Evolutionary conservation across 495 filamentous ascomycete genomes (phyloP), one percentile per base, ranked within the genome.

Genomic region (Aspergillus kassunensis): DNA sequence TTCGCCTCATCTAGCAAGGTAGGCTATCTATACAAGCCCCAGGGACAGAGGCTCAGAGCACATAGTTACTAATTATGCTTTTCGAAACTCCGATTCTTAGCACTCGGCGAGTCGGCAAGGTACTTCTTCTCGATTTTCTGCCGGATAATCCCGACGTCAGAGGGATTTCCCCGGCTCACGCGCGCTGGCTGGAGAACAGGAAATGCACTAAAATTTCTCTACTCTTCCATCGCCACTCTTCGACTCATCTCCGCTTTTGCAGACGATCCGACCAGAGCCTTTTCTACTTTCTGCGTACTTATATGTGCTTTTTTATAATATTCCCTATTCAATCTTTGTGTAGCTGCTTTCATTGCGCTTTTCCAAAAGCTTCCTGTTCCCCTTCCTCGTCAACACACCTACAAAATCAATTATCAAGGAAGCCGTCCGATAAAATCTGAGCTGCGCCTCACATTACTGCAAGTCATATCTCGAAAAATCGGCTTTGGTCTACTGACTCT

Each of bases 41-140:
- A n/a, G n/a, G n/a, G n/a, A n/a, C n/a, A n/a, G n/a, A n/a, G n/a
- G n/a, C n/a, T n/a, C n/a, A n/a, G n/a, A n/a, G n/a, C n/a, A n/a
- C n/a, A n/a, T n/a, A n/a, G n/a, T 96, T 46, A 69, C 34, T 37
- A 37, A 37, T 37, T 86, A 27, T 98, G 97, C 78, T 43, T 80
- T 80, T n/a, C n/a, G n/a, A n/a, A n/a, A n/a, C n/a, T n/a, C n/a
- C n/a, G n/a, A n/a, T n/a, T n/a, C n/a, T n/a, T n/a, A n/a, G n/a
- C n/a, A n/a, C n/a, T n/a, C n/a, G n/a, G n/a, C n/a, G n/a, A n/a
- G n/a, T n/a, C n/a, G n/a, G n/a, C 57, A 98, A 93, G 4, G 77
- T 80, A 24, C 97, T 97, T 66, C 74, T 77, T 31, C 24, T 27
- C 31, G n/a, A 11, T 29, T 49, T 55, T 55, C 54, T 55, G 60